A percentile compares a stretch with the other conserved stretches of the same genome.
phyloP scores from a whole-genome alignment of 176 grass and related monocot genomes.

The Thinopyrum elongatum region DNA sequence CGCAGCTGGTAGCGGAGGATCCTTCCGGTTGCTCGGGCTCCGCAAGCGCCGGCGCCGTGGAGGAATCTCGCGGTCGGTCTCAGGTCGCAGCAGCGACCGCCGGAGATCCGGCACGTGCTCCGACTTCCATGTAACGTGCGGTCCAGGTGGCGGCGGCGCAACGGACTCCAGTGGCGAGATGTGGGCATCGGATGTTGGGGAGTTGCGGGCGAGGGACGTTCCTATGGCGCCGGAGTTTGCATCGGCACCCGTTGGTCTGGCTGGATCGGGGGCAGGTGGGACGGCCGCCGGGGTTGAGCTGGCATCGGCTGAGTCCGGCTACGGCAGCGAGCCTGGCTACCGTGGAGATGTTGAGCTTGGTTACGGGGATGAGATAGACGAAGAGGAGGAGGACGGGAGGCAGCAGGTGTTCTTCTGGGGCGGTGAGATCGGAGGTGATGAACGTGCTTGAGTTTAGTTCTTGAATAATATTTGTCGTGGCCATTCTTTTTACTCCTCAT shows the following conservation, averaged over 20 bases:
- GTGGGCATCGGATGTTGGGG: constrained; percentile 81
- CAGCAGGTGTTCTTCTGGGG: constrained; percentile 72
- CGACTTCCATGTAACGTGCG: constrained; percentile 62
- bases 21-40: constrained; percentile 54
- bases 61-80: constrained; percentile 59
- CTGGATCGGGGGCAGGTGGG: constrained; percentile 21
- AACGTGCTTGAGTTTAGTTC: constrained; percentile 23
- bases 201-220: constrained; percentile 64
- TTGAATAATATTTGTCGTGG: constrained; percentile 5
- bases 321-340: constrained; percentile 80
- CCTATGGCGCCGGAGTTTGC: constrained; percentile 50
- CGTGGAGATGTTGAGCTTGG: constrained; percentile 79
- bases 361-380: constrained; percentile 73
- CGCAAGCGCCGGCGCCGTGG: constrained; percentile 68
- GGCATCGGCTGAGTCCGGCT: constrained; percentile 57
- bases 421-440: constrained; percentile 62
- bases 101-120: constrained; percentile 81
- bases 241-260: constrained; percentile 20
- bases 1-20: constrained; percentile 42
- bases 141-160: constrained; percentile 54
- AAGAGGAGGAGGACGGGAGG: constrained; percentile 68
- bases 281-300: constrained; percentile 29
- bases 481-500: neutral
- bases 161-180: constrained; percentile 85
- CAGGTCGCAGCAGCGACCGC: constrained; percentile 77